Evolutionary conservation across 2,329 filamentous ascomycete genomes (phyloP).

Genomic region (Cladosporium phlei): DNA sequence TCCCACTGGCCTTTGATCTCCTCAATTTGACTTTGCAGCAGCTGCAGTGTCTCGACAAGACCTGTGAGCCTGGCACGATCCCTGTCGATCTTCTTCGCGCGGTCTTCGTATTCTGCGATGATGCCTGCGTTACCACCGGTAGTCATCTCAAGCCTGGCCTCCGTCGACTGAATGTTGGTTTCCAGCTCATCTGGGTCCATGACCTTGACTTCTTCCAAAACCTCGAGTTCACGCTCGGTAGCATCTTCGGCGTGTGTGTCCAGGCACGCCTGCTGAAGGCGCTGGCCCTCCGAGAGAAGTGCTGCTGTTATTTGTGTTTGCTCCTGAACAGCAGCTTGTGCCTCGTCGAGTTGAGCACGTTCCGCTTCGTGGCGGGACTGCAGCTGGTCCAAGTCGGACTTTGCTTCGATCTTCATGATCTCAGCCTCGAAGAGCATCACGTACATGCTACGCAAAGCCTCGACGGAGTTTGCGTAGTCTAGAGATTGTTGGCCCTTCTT

Average conservation of each 20-base stretch:
- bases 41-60: slow-evolving; percentile 52
- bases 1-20: slow-evolving; percentile 73
- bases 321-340: slow-evolving; percentile 39
- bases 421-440: slow-evolving; percentile 64
- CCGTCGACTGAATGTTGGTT: slow-evolving; percentile 67
- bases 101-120: slow-evolving; percentile 71
- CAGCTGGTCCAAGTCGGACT: slow-evolving; percentile 72
- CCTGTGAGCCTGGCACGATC: slow-evolving; percentile 57
- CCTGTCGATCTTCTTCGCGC: slow-evolving; percentile 64
- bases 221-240: slow-evolving; percentile 24
- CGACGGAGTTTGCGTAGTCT: slow-evolving; percentile 57
- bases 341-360: slow-evolving; percentile 46
- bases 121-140: slow-evolving; percentile 64
- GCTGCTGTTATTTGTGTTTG: slow-evolving; percentile 33
- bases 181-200: slow-evolving; percentile 59
- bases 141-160: slow-evolving; percentile 72
- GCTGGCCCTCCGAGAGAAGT: slow-evolving; percentile 32
- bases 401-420: slow-evolving; percentile 70
- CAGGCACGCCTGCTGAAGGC: background rate
- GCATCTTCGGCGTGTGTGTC: slow-evolving; percentile 18
- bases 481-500: slow-evolving; percentile 41
- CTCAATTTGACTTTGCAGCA: slow-evolving; percentile 55
- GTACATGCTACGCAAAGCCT: slow-evolving; percentile 57
- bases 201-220: slow-evolving; percentile 29
- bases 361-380: slow-evolving; percentile 60